phyloP scores from a whole-genome alignment of 2,329 filamentous ascomycete species.

The Metarhizium brunneum region DNA sequence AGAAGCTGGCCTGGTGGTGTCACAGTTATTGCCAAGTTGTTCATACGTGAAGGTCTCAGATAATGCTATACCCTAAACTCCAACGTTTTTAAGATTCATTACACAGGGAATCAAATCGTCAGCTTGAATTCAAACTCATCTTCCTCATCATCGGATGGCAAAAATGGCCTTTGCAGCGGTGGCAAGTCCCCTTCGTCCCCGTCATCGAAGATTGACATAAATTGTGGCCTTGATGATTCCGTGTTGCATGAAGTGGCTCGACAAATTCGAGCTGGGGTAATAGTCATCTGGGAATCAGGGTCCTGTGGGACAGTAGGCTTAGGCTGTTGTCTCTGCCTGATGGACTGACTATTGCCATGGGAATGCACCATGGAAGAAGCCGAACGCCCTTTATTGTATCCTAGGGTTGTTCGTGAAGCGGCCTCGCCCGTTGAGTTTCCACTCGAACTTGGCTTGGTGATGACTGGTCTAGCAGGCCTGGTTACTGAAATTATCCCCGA shows the following conservation, averaged over 20 bases:
- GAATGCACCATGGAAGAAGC: conserved; percentile 36
- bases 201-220: conserved; percentile 50
- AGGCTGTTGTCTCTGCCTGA: conserved; percentile 7
- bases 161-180: conserved; percentile 14
- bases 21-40: background rate
- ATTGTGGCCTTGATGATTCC: conserved; percentile 34
- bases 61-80: background rate
- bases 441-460: conserved; percentile 38
- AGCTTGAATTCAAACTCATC: conserved; percentile 48
- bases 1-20: background rate
- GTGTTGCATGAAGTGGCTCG: conserved; percentile 12
- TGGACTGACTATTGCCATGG: conserved; percentile 9
- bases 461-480: conserved; percentile 27
- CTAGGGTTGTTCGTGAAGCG: conserved; percentile 72
- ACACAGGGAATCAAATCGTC: conserved; percentile 1
- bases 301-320: conserved; percentile 8
- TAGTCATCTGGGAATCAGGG: conserved; percentile 25
- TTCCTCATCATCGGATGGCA: conserved; percentile 36
- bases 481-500: conserved; percentile 20
- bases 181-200: conserved; percentile 30
- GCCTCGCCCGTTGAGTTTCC: conserved; percentile 53
- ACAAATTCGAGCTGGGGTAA: conserved; percentile 34
- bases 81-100: background rate
- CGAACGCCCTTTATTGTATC: conserved; percentile 70
- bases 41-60: background rate